A percentile compares a stretch with the other conserved stretches of the same genome.
Conservation (phyloP, 108 stramenopile species). For the Chaetoceros tenuissimus region DNA sequence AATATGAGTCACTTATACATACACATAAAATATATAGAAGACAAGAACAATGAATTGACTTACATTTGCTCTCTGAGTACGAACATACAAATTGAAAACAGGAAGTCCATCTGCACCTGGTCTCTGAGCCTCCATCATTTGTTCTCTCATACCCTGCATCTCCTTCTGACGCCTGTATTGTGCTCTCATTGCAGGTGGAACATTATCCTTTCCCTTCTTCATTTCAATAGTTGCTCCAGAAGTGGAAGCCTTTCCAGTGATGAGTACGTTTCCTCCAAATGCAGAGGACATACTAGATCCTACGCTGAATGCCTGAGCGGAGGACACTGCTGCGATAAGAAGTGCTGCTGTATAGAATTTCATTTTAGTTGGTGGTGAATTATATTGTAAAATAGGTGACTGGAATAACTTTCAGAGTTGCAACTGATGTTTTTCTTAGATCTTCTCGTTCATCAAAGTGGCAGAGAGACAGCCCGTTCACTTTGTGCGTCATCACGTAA, state of each 20-base stretch:
- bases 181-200: slow-evolving; percentile 66
- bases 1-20: background rate
- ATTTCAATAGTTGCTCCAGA: slow-evolving; percentile 19
- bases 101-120: slow-evolving; percentile 76
- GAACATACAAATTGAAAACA: slow-evolving; percentile 76
- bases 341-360: background rate
- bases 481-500: too few relatives aligned
- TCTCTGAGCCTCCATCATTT: slow-evolving; percentile 55
- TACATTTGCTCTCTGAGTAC: slow-evolving; percentile 64
- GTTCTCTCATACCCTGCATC: slow-evolving; percentile 49
- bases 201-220: slow-evolving; percentile 81
- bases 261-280: slow-evolving; percentile 17
- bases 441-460: too few relatives aligned
- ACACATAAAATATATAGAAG: background rate
- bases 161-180: slow-evolving; percentile 60
- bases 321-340: background rate
- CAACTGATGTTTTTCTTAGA: too few relatives aligned
- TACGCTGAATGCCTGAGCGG: background rate
- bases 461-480: too few relatives aligned
- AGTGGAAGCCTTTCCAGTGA: slow-evolving; percentile 4
- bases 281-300: background rate
- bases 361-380: too few relatives aligned
- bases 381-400: too few relatives aligned
- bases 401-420: too few relatives aligned
- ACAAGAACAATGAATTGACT: slow-evolving; percentile 14